Conservation (phyloP, 1,284 basidiomycete species). For the Cryptococcus wingfieldii region DNA sequence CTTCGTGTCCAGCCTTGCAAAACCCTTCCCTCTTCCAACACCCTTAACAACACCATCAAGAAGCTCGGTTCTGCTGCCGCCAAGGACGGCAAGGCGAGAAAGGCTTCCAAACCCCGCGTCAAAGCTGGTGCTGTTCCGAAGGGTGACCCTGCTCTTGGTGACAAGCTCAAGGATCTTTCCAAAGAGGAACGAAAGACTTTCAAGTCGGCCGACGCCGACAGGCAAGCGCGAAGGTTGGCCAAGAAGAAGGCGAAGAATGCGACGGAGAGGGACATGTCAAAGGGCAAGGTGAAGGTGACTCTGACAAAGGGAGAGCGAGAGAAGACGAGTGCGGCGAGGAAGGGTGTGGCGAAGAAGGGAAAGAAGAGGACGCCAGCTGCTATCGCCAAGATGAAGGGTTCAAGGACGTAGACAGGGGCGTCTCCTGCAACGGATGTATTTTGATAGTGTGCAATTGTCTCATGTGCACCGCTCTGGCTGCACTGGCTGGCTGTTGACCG, state of each 20-base stretch:
- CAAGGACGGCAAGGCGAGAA: slow-evolving; percentile 1
- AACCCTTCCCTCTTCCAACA: slow-evolving; percentile 46
- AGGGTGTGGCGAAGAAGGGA: slow-evolving; percentile 27
- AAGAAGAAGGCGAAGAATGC: slow-evolving; percentile 67
- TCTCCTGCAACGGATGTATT: background rate
- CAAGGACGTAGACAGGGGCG: slow-evolving; percentile 28
- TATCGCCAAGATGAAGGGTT: slow-evolving; percentile 47
- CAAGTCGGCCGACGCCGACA: slow-evolving; percentile 71
- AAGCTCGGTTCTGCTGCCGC: slow-evolving; percentile 5
- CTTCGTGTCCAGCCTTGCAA: slow-evolving; percentile 83
- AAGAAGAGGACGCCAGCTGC: slow-evolving; percentile 42
- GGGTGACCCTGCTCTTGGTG: slow-evolving; percentile 74
- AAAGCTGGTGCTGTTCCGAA: slow-evolving; percentile 53
- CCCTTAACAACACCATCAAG: slow-evolving; percentile 16
- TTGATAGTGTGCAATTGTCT: background rate
- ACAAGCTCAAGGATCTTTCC: slow-evolving; percentile 66
- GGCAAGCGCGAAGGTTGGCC: slow-evolving; percentile 73
- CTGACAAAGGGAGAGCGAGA: slow-evolving; percentile 30
- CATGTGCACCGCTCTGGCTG: background rate
- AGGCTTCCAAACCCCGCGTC: background rate
- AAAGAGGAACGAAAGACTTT: slow-evolving; percentile 78
- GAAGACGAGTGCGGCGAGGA: slow-evolving; percentile 9
- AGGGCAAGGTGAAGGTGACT: slow-evolving; percentile 34
- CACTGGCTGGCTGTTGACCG: too few relatives aligned
- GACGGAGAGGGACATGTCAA: slow-evolving; percentile 64